phyloP scores from a whole-genome alignment of 371 early-diverging fungal genomes.

The Mortierella sp. region DNA sequence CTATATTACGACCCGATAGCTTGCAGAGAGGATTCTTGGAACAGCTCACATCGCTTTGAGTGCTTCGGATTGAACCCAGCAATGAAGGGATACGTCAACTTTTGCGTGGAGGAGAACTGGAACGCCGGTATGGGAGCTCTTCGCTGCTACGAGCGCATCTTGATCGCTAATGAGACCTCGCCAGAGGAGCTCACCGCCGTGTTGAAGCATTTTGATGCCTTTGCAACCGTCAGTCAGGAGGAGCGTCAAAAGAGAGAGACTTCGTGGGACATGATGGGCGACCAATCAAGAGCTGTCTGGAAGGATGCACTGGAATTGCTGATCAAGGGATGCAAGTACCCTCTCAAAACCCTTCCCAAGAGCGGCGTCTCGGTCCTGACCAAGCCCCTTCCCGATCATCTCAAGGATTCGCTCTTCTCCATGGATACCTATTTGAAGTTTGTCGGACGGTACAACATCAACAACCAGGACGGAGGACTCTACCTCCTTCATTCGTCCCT shows the following conservation, averaged over 20 bases:
- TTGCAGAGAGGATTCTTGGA: constrained; percentile 68
- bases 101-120: constrained; percentile 69
- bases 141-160: constrained; percentile 70
- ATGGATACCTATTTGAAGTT: constrained; percentile 73
- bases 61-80: constrained; percentile 67
- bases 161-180: constrained; percentile 68
- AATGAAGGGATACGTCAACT: constrained; percentile 62
- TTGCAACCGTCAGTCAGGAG: constrained; percentile 75
- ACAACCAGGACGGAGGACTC: constrained; percentile 79
- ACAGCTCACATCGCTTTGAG: constrained; percentile 70
- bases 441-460: constrained; percentile 77
- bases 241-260: constrained; percentile 77
- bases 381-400: constrained; percentile 64
- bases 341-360: constrained; percentile 59
- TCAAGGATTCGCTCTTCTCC: constrained; percentile 65
- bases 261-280: constrained; percentile 76
- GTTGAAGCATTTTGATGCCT: constrained; percentile 70
- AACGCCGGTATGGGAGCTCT: constrained; percentile 71
- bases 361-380: constrained; percentile 62
- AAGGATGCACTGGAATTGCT: constrained; percentile 64
- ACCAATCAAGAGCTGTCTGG: constrained; percentile 64
- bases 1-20: constrained; percentile 24
- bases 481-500: constrained; percentile 74
- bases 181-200: constrained; percentile 66
- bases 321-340: constrained; percentile 65